These are phyloP conservation scores for Blastocladiella britannica DNA, from an alignment of 192 early-diverging fungal species.

Conservation along the genomic window DNA sequence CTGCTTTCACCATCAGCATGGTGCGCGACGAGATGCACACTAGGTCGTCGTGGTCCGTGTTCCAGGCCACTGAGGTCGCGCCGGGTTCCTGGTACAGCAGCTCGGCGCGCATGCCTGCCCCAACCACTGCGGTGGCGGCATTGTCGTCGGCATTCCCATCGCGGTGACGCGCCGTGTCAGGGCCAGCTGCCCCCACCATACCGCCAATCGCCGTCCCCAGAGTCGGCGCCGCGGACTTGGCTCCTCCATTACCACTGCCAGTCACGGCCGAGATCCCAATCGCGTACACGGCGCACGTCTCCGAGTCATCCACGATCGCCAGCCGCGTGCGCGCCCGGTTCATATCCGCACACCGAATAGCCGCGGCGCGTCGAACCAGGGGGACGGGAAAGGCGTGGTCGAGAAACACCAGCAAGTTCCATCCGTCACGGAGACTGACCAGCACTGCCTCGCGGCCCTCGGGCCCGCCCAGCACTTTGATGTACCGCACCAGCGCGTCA, in stretches of 20 bases:
- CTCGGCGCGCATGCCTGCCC: constrained; percentile 17
- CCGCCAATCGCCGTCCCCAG: too few relatives aligned
- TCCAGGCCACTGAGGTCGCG: constrained; percentile 31
- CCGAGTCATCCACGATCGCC: constrained; percentile 33
- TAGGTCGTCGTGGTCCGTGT: constrained; percentile 29
- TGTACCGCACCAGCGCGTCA: constrained; percentile 27
- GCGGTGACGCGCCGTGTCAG: too few relatives aligned
- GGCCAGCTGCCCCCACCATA: too few relatives aligned
- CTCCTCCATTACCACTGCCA: too few relatives aligned
- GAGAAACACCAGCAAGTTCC: constrained; percentile 29
- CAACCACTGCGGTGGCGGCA: too few relatives aligned
- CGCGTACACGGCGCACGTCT: constrained; percentile 27
- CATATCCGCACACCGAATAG: constrained; percentile 28
- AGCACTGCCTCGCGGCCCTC: constrained; percentile 25
- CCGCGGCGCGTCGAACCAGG: constrained; percentile 17
- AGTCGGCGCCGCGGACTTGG: too few relatives aligned
- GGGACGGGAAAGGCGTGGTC: constrained; percentile 34
- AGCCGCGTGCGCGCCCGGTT: constrained; percentile 22
- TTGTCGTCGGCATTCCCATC: too few relatives aligned
- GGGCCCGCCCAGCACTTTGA: constrained; percentile 34
- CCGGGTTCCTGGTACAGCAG: constrained; percentile 38
- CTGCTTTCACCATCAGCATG: constrained; percentile 25
- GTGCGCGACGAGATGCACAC: constrained; percentile 28
- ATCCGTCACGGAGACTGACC: constrained; percentile 30
- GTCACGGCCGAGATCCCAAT: too few relatives aligned